These are phyloP conservation scores for Casuarina cunninghamiana DNA, from an alignment of 306 rosid genomes.

Conservation along the genomic window DNA sequence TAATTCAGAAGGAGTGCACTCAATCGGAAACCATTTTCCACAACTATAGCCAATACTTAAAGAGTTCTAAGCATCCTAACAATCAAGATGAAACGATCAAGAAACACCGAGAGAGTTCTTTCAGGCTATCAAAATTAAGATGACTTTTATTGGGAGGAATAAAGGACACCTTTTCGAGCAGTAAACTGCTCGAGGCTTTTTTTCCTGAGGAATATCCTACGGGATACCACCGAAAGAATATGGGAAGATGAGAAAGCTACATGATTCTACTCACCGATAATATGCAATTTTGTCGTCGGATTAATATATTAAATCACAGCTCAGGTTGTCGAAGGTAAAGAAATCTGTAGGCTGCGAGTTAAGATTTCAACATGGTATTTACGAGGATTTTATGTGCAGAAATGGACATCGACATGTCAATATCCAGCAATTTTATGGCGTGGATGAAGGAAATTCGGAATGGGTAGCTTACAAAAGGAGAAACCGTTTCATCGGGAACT, in stretches of 20 bases:
- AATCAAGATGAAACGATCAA: not conserved
- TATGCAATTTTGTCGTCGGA: not conserved
- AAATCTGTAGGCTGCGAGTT: not conserved
- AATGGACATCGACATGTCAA: not conserved
- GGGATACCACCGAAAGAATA: not conserved
- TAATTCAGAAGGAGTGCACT: not conserved
- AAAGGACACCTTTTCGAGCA: not conserved
- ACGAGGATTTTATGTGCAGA: not conserved
- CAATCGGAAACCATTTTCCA: not conserved
- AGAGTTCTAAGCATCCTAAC: not conserved
- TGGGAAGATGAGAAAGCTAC: not conserved
- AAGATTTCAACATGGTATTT: not conserved
- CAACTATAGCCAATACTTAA: not conserved
- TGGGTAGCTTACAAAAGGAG: not conserved
- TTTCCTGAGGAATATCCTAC: not conserved
- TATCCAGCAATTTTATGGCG: not conserved
- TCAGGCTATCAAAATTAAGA: not conserved
- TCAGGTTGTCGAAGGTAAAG: not conserved
- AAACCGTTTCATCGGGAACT: not conserved
- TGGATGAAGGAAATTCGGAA: not conserved
- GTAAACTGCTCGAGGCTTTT: not conserved
- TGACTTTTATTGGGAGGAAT: not conserved
- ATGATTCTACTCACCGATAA: not conserved
- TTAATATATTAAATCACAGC: too few relatives aligned
- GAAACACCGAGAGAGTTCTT: not conserved